Percentiles rank a stretch among this genome's conserved stretches.
Evolutionary conservation across 225 moss, liverwort and hornwort species (phyloP).

Genomic region (Anthoceros angustus): DNA sequence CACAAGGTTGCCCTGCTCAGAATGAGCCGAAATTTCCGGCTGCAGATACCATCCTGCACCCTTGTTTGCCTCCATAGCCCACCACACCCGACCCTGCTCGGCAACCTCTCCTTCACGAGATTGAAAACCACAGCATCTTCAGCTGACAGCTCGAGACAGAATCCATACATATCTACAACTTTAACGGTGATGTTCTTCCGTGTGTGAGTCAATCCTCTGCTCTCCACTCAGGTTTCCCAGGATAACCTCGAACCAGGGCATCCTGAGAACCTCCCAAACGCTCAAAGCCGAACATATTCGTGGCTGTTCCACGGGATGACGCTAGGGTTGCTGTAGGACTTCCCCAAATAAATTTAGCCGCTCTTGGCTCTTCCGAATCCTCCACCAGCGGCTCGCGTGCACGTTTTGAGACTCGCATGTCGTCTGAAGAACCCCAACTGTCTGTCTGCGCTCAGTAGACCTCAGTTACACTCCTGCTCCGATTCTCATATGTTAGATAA

Average conservation of each 20-base stretch:
- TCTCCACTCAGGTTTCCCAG: not conserved
- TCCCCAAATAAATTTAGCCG: not conserved
- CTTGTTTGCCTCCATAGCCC: conserved; percentile 69
- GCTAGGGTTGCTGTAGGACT: not conserved
- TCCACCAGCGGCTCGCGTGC: too few relatives aligned
- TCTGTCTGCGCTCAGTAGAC: too few relatives aligned
- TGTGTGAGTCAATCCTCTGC: not conserved
- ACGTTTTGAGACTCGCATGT: too few relatives aligned
- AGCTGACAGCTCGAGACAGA: conserved; percentile 57
- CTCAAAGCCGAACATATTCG: not conserved
- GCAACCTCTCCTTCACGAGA: conserved; percentile 66
- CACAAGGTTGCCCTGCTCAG: conserved; percentile 42
- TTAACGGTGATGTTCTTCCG: conserved; percentile 56
- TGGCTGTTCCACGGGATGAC: not conserved
- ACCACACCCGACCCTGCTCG: conserved; percentile 87
- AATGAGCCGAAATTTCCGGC: conserved; percentile 52
- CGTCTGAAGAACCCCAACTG: too few relatives aligned
- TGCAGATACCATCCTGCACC: conserved; percentile 93
- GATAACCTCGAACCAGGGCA: not conserved
- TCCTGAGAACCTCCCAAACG: conserved; percentile 2
- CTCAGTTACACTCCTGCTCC: too few relatives aligned
- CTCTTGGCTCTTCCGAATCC: not conserved
- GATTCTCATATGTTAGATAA: too few relatives aligned
- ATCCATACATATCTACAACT: conserved; percentile 62
- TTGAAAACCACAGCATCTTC: conserved; percentile 69